Evolutionary conservation across 2,329 filamentous ascomycete species (phyloP).

Genomic region (Rhexocercosporidium sp.): DNA sequence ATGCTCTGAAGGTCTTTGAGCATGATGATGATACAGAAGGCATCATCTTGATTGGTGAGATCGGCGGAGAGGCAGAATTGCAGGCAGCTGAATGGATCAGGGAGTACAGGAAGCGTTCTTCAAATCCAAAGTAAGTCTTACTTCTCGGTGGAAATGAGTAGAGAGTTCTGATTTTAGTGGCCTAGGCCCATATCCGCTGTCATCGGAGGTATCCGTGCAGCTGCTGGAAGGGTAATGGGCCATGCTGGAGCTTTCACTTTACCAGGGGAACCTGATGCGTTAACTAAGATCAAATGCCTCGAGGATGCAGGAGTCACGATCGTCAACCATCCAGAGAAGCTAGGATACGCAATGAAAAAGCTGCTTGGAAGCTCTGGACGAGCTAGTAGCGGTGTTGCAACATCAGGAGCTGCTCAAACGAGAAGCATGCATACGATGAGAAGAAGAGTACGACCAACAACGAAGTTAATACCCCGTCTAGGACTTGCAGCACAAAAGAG

Average conservation of each 20-base stretch:
- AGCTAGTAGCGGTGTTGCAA: conserved; percentile 44
- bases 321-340: conserved; percentile 77
- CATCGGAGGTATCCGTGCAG: conserved; percentile 69
- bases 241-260: conserved; percentile 77
- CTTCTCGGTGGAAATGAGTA: neutral
- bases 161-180: neutral
- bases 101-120: conserved; percentile 62
- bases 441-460: conserved; percentile 36
- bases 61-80: conserved; percentile 69
- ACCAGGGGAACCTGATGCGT: conserved; percentile 67
- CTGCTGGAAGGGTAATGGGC: conserved; percentile 72
- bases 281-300: conserved; percentile 71
- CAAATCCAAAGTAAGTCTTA: conserved; percentile 65
- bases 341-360: conserved; percentile 70
- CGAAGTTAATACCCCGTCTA: conserved; percentile 6
- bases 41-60: conserved; percentile 70
- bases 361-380: conserved; percentile 53
- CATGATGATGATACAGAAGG: conserved; percentile 69
- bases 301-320: conserved; percentile 69
- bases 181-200: conserved; percentile 73
- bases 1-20: conserved; percentile 70
- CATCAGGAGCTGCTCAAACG: conserved; percentile 49
- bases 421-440: conserved; percentile 57
- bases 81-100: conserved; percentile 76
- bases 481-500: conserved; percentile 48